These are phyloP conservation scores for Tylopilus sp. DNA, from an alignment of 768 basidiomycete genomes.

Conservation along the genomic window DNA sequence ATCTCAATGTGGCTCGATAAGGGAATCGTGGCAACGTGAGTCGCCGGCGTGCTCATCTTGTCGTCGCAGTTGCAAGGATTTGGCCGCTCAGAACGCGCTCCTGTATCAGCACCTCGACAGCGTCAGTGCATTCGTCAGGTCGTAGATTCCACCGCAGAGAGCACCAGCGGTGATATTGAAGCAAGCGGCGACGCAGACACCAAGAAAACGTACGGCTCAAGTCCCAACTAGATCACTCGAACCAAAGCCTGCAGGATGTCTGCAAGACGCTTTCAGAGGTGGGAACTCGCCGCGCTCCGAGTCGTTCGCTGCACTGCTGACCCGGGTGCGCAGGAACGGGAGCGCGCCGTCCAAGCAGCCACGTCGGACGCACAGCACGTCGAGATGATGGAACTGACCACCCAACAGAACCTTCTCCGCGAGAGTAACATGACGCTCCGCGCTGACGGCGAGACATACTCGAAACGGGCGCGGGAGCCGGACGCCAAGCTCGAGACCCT, in stretches of 20 bases:
- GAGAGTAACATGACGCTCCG: conserved; percentile 88
- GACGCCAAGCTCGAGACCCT: conserved; percentile 59
- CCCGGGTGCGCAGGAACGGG: conserved; percentile 60
- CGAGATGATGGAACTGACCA: conserved; percentile 82
- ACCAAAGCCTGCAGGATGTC: conserved; percentile 66
- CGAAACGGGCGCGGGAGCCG: conserved; percentile 64
- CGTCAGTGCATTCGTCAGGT: conserved; percentile 74
- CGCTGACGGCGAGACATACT: conserved; percentile 65
- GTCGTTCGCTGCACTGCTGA: too few relatives aligned
- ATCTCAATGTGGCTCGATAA: too few relatives aligned
- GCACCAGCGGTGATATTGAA: too few relatives aligned
- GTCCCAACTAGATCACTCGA: conserved; percentile 70
- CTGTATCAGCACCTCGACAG: too few relatives aligned
- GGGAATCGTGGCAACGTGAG: too few relatives aligned
- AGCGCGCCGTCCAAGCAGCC: conserved; percentile 69
- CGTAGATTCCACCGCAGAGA: conserved; percentile 50
- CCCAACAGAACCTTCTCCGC: conserved; percentile 78
- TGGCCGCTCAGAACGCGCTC: too few relatives aligned
- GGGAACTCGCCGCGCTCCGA: conserved; percentile 17
- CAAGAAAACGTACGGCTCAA: conserved; percentile 76
- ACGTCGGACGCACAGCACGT: conserved; percentile 73
- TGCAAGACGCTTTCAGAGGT: conserved; percentile 71
- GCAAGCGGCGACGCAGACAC: conserved; percentile 49
- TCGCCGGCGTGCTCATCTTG: too few relatives aligned
- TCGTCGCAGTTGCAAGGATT: too few relatives aligned